phyloP scores from a whole-genome alignment of 2,329 filamentous ascomycete genomes.

The Ophiocordyceps camponoti-leonardi region DNA sequence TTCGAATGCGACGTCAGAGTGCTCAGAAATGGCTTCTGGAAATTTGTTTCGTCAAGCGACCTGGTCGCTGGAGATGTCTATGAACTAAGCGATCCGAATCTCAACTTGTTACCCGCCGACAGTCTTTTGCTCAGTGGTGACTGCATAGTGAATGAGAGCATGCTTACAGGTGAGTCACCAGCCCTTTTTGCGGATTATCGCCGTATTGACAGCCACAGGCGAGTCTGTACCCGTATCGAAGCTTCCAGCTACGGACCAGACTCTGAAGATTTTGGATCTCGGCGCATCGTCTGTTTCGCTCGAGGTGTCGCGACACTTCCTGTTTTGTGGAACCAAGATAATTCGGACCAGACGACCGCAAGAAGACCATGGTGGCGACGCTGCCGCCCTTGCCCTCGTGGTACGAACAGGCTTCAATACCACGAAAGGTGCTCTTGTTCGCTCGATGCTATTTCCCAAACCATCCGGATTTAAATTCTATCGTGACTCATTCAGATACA shows the following conservation, averaged over 20 bases:
- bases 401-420: conserved; percentile 94
- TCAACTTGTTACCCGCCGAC: conserved; percentile 81
- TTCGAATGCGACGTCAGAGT: conserved; percentile 95
- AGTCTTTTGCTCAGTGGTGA: conserved; percentile 83
- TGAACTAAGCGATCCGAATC: conserved; percentile 83
- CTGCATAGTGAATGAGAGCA: conserved; percentile 97
- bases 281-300: conserved; percentile 68
- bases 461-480: conserved; percentile 98
- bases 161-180: conserved; percentile 53
- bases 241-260: conserved; percentile 63
- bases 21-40: conserved; percentile 89
- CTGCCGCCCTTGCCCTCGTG: conserved; percentile 79
- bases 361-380: conserved; percentile 71
- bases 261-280: conserved; percentile 59
- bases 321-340: conserved; percentile 92
- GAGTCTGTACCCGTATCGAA: conserved; percentile 97
- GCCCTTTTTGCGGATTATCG: background rate
- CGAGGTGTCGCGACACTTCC: conserved; percentile 70
- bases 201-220: conserved; percentile 23
- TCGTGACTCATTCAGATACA: conserved; percentile 91
- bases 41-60: conserved; percentile 69
- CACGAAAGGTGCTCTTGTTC: conserved; percentile 86
- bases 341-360: conserved; percentile 79
- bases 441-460: conserved; percentile 97
- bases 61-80: conserved; percentile 93